Conservation (phyloP, 2,329 filamentous ascomycete genomes). For the Aspergillus sp. region DNA sequence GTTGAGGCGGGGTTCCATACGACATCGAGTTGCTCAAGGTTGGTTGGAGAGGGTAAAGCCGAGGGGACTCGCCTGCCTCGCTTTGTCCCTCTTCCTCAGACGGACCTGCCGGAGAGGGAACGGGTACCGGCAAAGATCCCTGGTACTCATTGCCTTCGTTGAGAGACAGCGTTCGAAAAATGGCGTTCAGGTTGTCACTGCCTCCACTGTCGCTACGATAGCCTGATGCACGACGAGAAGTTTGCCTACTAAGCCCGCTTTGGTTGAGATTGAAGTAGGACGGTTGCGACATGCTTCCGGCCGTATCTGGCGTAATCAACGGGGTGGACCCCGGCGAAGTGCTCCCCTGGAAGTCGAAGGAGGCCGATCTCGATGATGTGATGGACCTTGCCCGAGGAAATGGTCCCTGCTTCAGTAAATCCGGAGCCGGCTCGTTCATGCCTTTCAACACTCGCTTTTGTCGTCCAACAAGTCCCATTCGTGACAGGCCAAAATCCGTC, state of each 20-base stretch:
- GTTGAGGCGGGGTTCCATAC: slow-evolving; percentile 50
- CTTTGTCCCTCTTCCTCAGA: slow-evolving; percentile 74
- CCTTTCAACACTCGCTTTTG: slow-evolving; percentile 88
- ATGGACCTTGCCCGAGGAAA: slow-evolving; percentile 84
- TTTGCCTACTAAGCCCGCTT: slow-evolving; percentile 56
- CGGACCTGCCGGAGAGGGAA: slow-evolving; percentile 44
- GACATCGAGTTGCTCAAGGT: slow-evolving; percentile 50
- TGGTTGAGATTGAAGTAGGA: slow-evolving; percentile 80
- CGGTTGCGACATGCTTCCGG: slow-evolving; percentile 69
- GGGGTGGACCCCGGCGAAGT: slow-evolving; percentile 83
- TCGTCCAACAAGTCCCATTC: slow-evolving; percentile 94
- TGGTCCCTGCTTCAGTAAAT: slow-evolving; percentile 86
- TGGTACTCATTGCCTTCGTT: slow-evolving; percentile 57
- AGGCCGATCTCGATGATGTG: slow-evolving; percentile 86
- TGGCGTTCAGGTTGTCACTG: slow-evolving; percentile 77
- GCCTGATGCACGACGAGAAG: slow-evolving; percentile 67
- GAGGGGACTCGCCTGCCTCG: slow-evolving; percentile 72
- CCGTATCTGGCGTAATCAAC: slow-evolving; percentile 75
- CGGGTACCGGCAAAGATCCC: slow-evolving; percentile 32
- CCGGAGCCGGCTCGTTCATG: slow-evolving; percentile 78
- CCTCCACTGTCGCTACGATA: slow-evolving; percentile 90
- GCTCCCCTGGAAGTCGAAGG: slow-evolving; percentile 79
- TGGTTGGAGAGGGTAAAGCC: slow-evolving; percentile 66
- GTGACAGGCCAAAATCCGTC: slow-evolving; percentile 94
- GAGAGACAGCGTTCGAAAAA: slow-evolving; percentile 77